Conservation (phyloP, 768 basidiomycete species). For the Rickenella mellea region DNA sequence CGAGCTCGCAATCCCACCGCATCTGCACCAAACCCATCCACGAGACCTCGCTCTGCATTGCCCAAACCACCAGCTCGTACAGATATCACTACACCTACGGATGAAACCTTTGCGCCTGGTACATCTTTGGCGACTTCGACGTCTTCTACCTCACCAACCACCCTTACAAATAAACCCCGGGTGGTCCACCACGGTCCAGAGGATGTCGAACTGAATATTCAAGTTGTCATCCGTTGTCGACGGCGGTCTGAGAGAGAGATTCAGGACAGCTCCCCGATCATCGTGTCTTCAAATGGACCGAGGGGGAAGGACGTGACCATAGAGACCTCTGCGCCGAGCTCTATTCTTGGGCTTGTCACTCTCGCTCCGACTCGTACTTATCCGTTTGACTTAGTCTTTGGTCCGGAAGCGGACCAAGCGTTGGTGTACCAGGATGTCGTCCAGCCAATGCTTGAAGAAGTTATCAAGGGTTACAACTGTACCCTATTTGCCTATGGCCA, state of each 20-base stretch:
- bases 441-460: conserved; percentile 84
- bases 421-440: conserved; percentile 93
- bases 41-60: conserved; percentile 41
- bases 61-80: conserved; percentile 29
- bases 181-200: conserved; percentile 12
- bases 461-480: conserved; percentile 94
- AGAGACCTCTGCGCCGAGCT: conserved; percentile 62
- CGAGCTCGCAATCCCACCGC: conserved; percentile 33
- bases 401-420: conserved; percentile 92
- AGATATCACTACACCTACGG: conserved; percentile 16
- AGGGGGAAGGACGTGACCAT: conserved; percentile 71
- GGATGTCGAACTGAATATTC: conserved; percentile 77
- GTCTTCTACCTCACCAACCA: conserved; percentile 10
- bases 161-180: conserved; percentile 12
- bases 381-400: conserved; percentile 92
- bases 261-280: conserved; percentile 78
- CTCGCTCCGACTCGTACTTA: conserved; percentile 79
- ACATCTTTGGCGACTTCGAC: conserved; percentile 1
- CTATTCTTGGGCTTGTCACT: conserved; percentile 64
- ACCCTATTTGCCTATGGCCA: conserved; percentile 97
- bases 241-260: conserved; percentile 81
- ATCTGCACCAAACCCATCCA: conserved; percentile 20
- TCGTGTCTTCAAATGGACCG: conserved; percentile 70
- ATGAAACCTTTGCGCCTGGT: conserved; percentile 8
- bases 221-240: conserved; percentile 87